A percentile compares a stretch with the other conserved stretches of the same genome.
phyloP scores from a whole-genome alignment of 2,329 filamentous ascomycete species.

The Incumbomyces delicatus region DNA sequence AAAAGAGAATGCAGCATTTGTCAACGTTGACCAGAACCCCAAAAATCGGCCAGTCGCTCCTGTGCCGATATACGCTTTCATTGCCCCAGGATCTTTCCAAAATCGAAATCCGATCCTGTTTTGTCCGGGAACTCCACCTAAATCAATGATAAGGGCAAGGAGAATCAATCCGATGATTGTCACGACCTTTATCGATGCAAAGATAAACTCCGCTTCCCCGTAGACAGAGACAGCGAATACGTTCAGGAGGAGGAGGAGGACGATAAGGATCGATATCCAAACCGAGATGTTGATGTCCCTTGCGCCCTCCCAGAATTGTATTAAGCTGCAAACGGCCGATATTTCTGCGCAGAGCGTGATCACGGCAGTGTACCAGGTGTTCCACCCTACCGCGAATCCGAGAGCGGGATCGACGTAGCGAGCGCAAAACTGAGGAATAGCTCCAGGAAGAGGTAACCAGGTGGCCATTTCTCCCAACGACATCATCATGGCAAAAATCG shows the following conservation, averaged over 20 bases:
- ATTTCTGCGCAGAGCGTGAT: conserved; percentile 44
- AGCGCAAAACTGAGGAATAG: conserved; percentile 31
- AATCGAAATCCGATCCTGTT: conserved; percentile 50
- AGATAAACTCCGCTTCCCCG: conserved; percentile 37
- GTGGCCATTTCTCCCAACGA: conserved; percentile 37
- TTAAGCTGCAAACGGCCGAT: conserved; percentile 53
- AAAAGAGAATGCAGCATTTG: conserved; percentile 41
- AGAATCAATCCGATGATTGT: conserved; percentile 43
- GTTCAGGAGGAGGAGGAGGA: conserved; percentile 47
- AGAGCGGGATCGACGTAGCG: conserved; percentile 35
- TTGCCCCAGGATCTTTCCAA: conserved; percentile 40
- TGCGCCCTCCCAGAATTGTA: conserved; percentile 49
- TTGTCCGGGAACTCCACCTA: conserved; percentile 37
- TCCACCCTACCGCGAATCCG: conserved; percentile 38
- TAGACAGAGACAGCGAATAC: conserved; percentile 48
- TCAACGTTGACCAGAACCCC: conserved; percentile 40
- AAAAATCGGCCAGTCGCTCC: conserved; percentile 41
- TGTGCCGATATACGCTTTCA: conserved; percentile 18
- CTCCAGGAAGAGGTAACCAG: conserved; percentile 32
- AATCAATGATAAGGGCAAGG: conserved; percentile 41
- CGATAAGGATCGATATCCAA: conserved; percentile 20
- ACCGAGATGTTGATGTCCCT: conserved; percentile 25
- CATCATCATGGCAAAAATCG: conserved; percentile 23
- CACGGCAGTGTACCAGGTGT: conserved; percentile 39
- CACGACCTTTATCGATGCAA: conserved; percentile 41